Conservation (phyloP, 345 rosid genomes). For the Lepidium didymum region DNA sequence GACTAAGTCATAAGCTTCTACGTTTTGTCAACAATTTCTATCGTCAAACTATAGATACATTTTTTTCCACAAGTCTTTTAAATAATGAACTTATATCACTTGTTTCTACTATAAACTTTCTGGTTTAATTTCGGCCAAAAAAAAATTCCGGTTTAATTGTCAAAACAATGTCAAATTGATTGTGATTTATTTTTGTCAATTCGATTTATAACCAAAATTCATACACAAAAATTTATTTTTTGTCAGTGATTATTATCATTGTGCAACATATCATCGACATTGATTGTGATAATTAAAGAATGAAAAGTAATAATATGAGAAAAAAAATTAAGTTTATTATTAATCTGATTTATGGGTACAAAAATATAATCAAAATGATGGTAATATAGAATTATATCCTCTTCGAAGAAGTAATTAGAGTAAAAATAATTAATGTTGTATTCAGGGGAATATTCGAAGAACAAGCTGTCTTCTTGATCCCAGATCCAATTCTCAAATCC, state of each 20-base stretch:
- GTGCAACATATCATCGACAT: no score
- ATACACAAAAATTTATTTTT: no score
- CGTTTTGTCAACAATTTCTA: background rate
- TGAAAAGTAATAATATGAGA: background rate
- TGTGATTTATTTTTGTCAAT: no score
- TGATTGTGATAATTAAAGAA: background rate
- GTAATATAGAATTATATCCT: conserved; percentile 15
- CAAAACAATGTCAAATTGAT: background rate
- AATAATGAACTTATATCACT: background rate
- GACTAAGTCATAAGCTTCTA: background rate
- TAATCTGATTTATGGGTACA: conserved; percentile 13
- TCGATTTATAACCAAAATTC: no score
- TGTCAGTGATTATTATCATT: no score
- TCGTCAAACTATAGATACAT: conserved; percentile 3
- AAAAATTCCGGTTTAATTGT: background rate
- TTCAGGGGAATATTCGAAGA: conserved; percentile 28
- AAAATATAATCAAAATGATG: conserved; percentile 19
- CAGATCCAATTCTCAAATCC: conserved; percentile 29
- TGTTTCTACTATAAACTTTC: background rate
- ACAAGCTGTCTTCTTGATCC: conserved; percentile 37
- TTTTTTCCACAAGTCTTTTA: background rate
- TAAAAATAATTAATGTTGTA: conserved; percentile 8
- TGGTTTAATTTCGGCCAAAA: no score
- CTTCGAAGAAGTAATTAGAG: conserved; percentile 3
- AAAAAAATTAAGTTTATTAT: background rate